Evolutionary conservation across 139 green algal species (phyloP), one percentile per base, ranked within the genome.

Genomic region (Auxenochlorella pyrenoidosa): DNA sequence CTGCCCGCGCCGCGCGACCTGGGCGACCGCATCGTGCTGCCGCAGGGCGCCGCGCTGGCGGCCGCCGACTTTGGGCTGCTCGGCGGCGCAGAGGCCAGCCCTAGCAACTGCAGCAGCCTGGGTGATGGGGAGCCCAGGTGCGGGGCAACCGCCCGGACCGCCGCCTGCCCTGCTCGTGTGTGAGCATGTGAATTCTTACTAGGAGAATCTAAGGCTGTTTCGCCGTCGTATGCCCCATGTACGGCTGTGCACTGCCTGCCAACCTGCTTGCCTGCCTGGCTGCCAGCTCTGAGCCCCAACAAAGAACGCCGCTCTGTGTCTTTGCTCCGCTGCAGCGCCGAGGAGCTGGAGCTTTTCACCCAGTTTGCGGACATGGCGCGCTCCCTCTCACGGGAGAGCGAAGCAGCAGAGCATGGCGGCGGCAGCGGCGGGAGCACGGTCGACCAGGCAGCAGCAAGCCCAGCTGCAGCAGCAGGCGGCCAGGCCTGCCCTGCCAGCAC

Each of bases 341-440:
- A 82, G 44, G 75, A 82, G 16, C 44, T 82, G 22, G 44, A 59
- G 75, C 44, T 82, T 5, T 43, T 82, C 4, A 18, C 44, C 0
- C 40, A 82, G 44, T 82, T 82, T 43, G 44, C 44, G 30, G 75
- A 82, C 44, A n/a, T 51, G 21, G 75, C 75, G 22, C 75, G 75
- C 32, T 66, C 44, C 15, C 38, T 51, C 15, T 54, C 71, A 15
- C 19, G 15, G 2, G 24, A 12, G 34, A 43, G 68, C 34, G 18
- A 32, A 26, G 34, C 34, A n/a, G 71, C 8, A 18, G 5, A 18
- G 38, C 36, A 18, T 24, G 26, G 68, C 36, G 38, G 71, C 68
- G 73, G 26, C 73, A 59, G 73, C 73, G 41, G 73, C 26, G 41
- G 41, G 41, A 60, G 26, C 8, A 26, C n/a, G 13, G 34, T 26